A percentile compares a stretch with the other conserved stretches of the same genome.
Evolutionary conservation across 2,329 filamentous ascomycete genomes (phyloP).

Genomic region (Phaeosphaeriaceae sp.): DNA sequence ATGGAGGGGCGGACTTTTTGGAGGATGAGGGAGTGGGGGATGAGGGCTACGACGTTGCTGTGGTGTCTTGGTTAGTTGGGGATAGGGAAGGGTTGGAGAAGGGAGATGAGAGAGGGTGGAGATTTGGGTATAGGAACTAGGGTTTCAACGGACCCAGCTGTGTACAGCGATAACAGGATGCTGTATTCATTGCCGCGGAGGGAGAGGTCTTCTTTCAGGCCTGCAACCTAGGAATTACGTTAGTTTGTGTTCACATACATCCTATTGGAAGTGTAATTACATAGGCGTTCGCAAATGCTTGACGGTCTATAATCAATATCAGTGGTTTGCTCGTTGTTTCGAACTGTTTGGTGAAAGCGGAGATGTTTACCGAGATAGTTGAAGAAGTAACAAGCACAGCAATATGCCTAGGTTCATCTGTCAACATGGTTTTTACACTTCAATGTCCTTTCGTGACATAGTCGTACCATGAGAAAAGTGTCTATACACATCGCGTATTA

Average conservation of each 20-base stretch:
- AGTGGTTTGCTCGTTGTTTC: not conserved
- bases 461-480: not conserved
- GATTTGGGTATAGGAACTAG: too few relatives aligned
- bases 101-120: not conserved
- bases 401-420: constrained; percentile 10
- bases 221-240: constrained; percentile 15
- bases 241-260: not conserved
- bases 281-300: constrained; percentile 33
- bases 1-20: constrained; percentile 31
- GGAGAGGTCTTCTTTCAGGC: constrained; percentile 28
- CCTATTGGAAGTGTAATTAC: constrained; percentile 3
- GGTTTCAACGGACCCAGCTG: constrained; percentile 18
- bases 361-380: constrained; percentile 24
- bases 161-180: constrained; percentile 30
- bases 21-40: constrained; percentile 29
- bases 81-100: too few relatives aligned
- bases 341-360: not conserved
- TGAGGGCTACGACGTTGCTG: constrained; percentile 26
- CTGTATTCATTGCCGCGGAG: constrained; percentile 34
- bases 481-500: not conserved
- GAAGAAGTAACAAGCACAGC: constrained; percentile 35
- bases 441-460: not conserved
- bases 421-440: not conserved
- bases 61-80: not conserved
- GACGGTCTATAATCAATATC: constrained; percentile 14